Conservation (phyloP, 1,284 basidiomycete genomes). For the Albatrellus sp. region DNA sequence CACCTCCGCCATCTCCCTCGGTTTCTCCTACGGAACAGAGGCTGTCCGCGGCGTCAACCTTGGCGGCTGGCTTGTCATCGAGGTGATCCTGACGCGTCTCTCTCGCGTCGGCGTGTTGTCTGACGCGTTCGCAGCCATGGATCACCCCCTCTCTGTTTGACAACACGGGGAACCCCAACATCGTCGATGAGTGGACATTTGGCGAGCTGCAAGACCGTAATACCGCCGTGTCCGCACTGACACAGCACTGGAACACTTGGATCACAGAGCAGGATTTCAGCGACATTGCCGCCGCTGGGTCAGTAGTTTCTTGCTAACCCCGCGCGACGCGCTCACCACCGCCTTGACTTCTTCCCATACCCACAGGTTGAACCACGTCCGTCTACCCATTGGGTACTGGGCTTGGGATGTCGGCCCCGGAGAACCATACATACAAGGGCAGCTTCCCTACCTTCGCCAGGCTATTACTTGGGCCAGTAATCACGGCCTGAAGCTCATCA, state of each 20-base stretch:
- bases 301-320: conserved; percentile 10
- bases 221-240: conserved; percentile 36
- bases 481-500: conserved; percentile 69
- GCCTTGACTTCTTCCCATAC: conserved; percentile 1
- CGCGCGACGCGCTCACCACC: conserved; percentile 2
- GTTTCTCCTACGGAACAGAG: conserved; percentile 40
- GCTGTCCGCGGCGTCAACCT: conserved; percentile 66
- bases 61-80: conserved; percentile 72
- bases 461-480: conserved; percentile 73
- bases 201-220: conserved; percentile 42
- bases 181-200: conserved; percentile 84
- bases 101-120: not conserved
- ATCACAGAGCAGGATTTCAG: conserved; percentile 70
- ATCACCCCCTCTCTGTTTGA: conserved; percentile 84
- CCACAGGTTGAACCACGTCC: conserved; percentile 67
- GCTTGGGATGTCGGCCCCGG: conserved; percentile 73
- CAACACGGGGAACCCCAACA: conserved; percentile 52
- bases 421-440: conserved; percentile 80
- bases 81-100: conserved; percentile 27
- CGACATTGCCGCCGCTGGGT: conserved; percentile 67
- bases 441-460: conserved; percentile 57
- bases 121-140: conserved; percentile 45
- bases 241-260: conserved; percentile 72
- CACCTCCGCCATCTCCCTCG: conserved; percentile 20
- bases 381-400: conserved; percentile 88